A percentile compares a stretch with the other conserved stretches of the same genome.
Conservation (phyloP, 106 monocot genomes). For the Platanthera zijinensis region DNA sequence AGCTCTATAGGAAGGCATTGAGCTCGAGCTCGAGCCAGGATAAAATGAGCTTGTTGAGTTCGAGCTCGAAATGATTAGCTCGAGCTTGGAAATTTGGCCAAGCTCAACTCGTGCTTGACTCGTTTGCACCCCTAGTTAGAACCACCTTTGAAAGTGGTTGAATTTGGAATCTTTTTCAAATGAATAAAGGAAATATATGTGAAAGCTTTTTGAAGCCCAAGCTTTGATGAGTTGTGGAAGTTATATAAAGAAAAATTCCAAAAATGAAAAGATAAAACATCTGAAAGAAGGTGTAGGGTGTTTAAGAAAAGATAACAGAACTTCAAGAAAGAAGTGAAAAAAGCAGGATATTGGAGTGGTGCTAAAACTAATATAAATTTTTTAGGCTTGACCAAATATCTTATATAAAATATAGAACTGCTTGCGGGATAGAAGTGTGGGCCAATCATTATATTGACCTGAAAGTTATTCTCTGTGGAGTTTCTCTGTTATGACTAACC, state of each 20-base stretch:
- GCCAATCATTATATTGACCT: not conserved
- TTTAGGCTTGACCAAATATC: not conserved
- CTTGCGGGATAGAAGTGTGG: not conserved
- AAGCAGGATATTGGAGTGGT: not conserved
- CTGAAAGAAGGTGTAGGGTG: not conserved
- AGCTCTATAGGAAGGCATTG: too few relatives aligned
- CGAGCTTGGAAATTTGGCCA: too few relatives aligned
- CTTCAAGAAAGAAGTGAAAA: not conserved
- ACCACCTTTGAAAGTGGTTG: not conserved
- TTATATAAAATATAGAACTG: not conserved
- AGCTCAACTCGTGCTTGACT: too few relatives aligned
- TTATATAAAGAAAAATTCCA: not conserved
- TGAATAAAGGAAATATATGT: not conserved
- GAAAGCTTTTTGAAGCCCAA: not conserved
- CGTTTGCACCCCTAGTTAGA: not conserved
- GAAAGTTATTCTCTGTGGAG: not conserved
- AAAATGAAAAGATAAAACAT: not conserved
- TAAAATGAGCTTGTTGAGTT: too few relatives aligned
- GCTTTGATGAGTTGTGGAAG: not conserved
- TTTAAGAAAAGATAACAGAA: not conserved
- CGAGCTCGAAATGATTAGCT: too few relatives aligned
- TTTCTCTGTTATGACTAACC: constrained; percentile 1
- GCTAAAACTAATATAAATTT: not conserved
- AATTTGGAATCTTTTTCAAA: not conserved
- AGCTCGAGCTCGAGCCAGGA: too few relatives aligned